Evolutionary conservation across 1,284 basidiomycete genomes (phyloP).

Genomic region (Abortiporus biennis): DNA sequence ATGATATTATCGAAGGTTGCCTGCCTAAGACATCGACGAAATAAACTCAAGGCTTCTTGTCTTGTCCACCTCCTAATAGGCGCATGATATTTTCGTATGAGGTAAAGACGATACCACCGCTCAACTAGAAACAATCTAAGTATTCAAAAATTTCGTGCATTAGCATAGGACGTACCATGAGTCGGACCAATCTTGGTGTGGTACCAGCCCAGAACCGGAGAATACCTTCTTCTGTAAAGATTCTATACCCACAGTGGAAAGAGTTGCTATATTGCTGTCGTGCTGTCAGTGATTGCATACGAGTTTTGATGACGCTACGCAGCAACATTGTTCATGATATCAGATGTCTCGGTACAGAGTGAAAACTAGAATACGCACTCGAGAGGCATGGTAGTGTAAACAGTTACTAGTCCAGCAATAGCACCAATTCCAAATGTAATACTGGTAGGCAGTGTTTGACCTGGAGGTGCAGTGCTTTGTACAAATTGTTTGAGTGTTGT

Average conservation of each 20-base stretch:
- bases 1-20: no score
- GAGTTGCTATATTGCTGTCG: conserved; percentile 83
- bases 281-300: conserved; percentile 93
- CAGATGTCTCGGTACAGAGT: not conserved
- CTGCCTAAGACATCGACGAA: no score
- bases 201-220: conserved; percentile 94
- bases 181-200: conserved; percentile 78
- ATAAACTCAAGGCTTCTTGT: no score
- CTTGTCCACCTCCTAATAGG: conserved; percentile 31
- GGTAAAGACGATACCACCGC: conserved; percentile 94
- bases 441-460: conserved; percentile 79
- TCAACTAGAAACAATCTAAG: conserved; percentile 46
- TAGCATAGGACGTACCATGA: conserved; percentile 63
- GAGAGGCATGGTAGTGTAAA: conserved; percentile 91
- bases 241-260: conserved; percentile 90
- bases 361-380: conserved; percentile 54
- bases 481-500: conserved; percentile 90
- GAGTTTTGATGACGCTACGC: conserved; percentile 90
- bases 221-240: conserved; percentile 86
- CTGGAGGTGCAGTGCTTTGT: conserved; percentile 78
- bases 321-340: not conserved
- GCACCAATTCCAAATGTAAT: conserved; percentile 96
- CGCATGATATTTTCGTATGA: conserved; percentile 81
- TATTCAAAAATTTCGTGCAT: not conserved
- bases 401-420: conserved; percentile 90